phyloP scores from a whole-genome alignment of 1,284 basidiomycete genomes.

The Rhodotorula glutinis region DNA sequence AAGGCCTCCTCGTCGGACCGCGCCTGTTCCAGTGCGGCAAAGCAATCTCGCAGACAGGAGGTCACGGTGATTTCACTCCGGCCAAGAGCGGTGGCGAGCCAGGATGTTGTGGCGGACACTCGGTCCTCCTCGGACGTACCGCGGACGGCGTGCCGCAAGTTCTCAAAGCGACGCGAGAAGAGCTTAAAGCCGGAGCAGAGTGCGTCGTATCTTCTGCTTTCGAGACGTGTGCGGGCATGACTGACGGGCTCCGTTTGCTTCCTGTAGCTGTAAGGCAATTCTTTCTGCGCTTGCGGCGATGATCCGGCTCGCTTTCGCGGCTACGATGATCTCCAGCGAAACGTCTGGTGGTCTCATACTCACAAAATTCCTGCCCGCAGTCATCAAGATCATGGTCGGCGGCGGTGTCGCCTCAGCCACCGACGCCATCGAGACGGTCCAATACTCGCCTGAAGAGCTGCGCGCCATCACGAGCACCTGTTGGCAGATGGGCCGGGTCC shows the following conservation, averaged over 20 bases:
- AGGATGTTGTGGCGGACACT: conserved; percentile 53
- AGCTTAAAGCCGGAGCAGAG: conserved; percentile 53
- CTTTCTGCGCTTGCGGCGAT: too few relatives aligned
- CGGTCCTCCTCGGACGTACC: conserved; percentile 43
- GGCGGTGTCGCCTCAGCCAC: conserved; percentile 54
- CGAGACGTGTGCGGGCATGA: too few relatives aligned
- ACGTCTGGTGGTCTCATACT: too few relatives aligned
- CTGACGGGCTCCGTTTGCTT: not conserved
- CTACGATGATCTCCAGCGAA: too few relatives aligned
- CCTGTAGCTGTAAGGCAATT: not conserved
- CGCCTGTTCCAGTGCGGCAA: conserved; percentile 54
- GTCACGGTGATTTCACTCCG: conserved; percentile 52
- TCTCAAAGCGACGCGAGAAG: conserved; percentile 52
- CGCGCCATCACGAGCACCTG: conserved; percentile 54
- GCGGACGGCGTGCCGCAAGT: conserved; percentile 52
- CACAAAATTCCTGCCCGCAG: too few relatives aligned
- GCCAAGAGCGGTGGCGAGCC: conserved; percentile 40
- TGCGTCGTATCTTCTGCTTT: too few relatives aligned
- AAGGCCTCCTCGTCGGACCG: conserved; percentile 53
- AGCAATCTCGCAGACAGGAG: conserved; percentile 54
- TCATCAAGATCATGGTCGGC: conserved; percentile 53
- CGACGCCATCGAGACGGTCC: conserved; percentile 55
- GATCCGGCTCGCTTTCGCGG: too few relatives aligned
- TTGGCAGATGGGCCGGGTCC: conserved; percentile 51
- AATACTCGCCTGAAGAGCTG: conserved; percentile 55